phyloP scores from a whole-genome alignment of 1,139 yeast genomes.

The Geotrichum bryndzae region DNA sequence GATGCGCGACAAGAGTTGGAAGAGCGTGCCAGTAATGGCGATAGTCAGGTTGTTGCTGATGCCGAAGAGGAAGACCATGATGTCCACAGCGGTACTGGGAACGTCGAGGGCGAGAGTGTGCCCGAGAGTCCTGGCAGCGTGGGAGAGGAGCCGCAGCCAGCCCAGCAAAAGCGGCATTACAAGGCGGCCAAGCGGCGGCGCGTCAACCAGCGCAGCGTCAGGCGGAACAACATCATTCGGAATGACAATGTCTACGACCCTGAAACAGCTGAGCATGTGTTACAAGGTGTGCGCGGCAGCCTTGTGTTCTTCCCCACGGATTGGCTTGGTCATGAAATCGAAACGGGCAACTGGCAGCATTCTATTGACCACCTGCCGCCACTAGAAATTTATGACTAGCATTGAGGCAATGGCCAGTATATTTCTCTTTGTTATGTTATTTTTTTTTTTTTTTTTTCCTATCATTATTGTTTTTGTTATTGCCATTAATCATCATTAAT shows the following conservation, averaged over 20 bases:
- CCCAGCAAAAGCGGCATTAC: slow-evolving; percentile 3
- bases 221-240: slow-evolving; percentile 1
- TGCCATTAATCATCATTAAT: neutral
- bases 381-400: slow-evolving; percentile 79
- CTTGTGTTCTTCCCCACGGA: slow-evolving; percentile 84
- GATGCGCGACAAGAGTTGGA: slow-evolving; percentile 8
- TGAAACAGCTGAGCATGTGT: slow-evolving; percentile 66
- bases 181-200: slow-evolving; percentile 11
- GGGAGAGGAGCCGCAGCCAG: neutral
- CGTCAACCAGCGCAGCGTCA: slow-evolving; percentile 3
- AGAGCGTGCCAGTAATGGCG: neutral
- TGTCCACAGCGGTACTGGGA: neutral
- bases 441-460: neutral
- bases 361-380: slow-evolving; percentile 93
- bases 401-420: neutral
- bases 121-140: neutral
- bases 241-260: slow-evolving; percentile 58
- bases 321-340: slow-evolving; percentile 84
- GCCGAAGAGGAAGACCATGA: neutral
- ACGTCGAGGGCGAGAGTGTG: neutral
- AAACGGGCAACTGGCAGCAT: slow-evolving; percentile 86
- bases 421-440: neutral
- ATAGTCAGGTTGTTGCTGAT: neutral
- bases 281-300: slow-evolving; percentile 79
- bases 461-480: neutral